phyloP scores from a whole-genome alignment of 371 early-diverging fungal species.

The Mucor lusitanicus region DNA sequence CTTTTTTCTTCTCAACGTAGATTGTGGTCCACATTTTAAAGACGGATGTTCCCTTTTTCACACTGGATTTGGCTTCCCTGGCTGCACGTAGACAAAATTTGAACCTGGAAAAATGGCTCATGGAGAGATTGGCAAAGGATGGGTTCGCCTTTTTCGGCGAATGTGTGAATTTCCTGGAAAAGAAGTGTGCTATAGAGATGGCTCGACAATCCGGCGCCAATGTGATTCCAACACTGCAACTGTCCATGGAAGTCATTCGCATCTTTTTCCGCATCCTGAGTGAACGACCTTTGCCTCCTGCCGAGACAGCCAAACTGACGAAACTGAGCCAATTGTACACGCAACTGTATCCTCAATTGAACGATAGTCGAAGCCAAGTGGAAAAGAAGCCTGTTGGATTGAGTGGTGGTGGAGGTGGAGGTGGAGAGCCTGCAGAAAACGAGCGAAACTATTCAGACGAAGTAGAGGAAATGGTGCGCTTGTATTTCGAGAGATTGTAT shows the following conservation, averaged over 20 bases:
- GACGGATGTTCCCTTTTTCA: constrained; percentile 67
- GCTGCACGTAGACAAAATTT: constrained; percentile 82
- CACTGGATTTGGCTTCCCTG: constrained; percentile 82
- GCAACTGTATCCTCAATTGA: constrained; percentile 34
- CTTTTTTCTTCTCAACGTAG: too few relatives aligned
- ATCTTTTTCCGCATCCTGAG: constrained; percentile 70
- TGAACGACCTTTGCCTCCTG: constrained; percentile 41
- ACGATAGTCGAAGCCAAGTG: constrained; percentile 11
- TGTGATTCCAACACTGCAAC: constrained; percentile 48
- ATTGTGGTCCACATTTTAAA: constrained; percentile 73
- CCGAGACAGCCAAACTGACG: constrained; percentile 35
- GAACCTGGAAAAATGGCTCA: constrained; percentile 87
- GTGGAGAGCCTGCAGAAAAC: constrained; percentile 9
- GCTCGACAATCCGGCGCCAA: constrained; percentile 37
- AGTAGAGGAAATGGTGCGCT: constrained; percentile 77
- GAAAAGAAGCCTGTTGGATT: constrained; percentile 14
- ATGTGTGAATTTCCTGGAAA: constrained; percentile 75
- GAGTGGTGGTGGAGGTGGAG: neutral
- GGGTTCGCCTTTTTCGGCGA: constrained; percentile 69
- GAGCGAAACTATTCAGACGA: constrained; percentile 48
- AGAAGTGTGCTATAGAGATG: constrained; percentile 64
- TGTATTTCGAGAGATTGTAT: constrained; percentile 78
- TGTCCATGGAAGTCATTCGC: constrained; percentile 71
- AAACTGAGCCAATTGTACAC: constrained; percentile 40
- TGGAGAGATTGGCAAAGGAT: constrained; percentile 63